These are phyloP conservation scores for Kwoniella mangroviensis DNA, from an alignment of 768 basidiomycete genomes.

Conservation along the genomic window DNA sequence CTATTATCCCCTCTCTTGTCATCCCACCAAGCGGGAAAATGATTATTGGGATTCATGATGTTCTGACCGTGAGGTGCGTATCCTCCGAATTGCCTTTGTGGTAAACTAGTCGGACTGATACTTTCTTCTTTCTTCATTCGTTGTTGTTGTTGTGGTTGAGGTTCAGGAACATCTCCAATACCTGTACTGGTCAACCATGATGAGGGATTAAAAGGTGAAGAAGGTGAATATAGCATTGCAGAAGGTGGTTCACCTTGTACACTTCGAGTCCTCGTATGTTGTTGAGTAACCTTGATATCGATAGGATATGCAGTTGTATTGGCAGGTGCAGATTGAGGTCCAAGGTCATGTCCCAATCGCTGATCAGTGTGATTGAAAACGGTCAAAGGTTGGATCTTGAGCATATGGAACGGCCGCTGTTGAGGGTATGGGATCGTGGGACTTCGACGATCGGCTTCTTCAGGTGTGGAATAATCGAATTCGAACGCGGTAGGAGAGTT, in stretches of 20 bases:
- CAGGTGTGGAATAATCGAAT: constrained; percentile 3
- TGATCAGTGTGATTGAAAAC: neutral
- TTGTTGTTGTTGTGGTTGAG: neutral
- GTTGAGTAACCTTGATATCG: constrained; percentile 32
- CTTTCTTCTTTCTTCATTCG: constrained; percentile 6
- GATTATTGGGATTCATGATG: neutral
- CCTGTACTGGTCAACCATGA: neutral
- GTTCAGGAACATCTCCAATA: constrained; percentile 6
- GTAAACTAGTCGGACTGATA: constrained; percentile 1
- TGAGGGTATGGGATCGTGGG: neutral
- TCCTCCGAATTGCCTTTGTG: neutral
- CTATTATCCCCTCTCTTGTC: neutral
- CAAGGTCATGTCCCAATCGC: neutral
- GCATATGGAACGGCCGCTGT: neutral
- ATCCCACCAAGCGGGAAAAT: neutral
- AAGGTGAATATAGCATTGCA: constrained; percentile 38
- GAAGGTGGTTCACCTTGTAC: constrained; percentile 49
- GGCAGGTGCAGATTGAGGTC: constrained; percentile 30
- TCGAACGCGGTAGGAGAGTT: constrained; percentile 1
- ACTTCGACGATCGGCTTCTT: neutral
- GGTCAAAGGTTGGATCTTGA: neutral
- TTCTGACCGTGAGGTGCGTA: neutral
- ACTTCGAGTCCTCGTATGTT: constrained; percentile 39
- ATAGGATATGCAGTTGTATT: constrained; percentile 23
- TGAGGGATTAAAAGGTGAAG: constrained; percentile 18